These are phyloP conservation scores for Luzula sylvatica DNA, from an alignment of 176 grass and related monocot genomes.

Conservation along the genomic window DNA sequence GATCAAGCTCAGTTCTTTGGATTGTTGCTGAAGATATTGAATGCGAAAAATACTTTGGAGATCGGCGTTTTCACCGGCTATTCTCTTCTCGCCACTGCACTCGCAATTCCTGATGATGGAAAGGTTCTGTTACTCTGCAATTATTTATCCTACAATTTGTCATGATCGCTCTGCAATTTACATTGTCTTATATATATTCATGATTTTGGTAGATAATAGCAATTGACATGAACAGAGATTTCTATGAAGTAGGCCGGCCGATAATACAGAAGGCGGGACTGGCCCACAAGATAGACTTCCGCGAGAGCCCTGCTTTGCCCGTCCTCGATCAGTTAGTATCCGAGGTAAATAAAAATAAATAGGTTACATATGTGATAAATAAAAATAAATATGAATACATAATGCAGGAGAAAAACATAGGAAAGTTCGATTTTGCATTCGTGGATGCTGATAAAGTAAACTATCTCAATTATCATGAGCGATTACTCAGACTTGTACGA, in stretches of 20 bases:
- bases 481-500: slow-evolving; percentile 31
- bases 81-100: slow-evolving; percentile 64
- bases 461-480: slow-evolving; percentile 47
- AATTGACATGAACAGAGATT: slow-evolving; percentile 25
- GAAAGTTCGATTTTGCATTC: slow-evolving; percentile 53
- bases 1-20: slow-evolving; percentile 42
- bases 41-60: slow-evolving; percentile 64
- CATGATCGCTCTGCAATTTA: background rate
- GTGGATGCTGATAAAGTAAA: slow-evolving; percentile 58
- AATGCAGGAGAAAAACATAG: slow-evolving; percentile 24
- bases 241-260: slow-evolving; percentile 40
- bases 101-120: slow-evolving; percentile 64
- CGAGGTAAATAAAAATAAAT: slow-evolving; percentile 21
- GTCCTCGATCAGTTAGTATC: slow-evolving; percentile 34
- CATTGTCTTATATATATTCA: background rate
- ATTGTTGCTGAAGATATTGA: slow-evolving; percentile 59
- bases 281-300: slow-evolving; percentile 56
- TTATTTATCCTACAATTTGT: background rate
- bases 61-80: slow-evolving; percentile 76
- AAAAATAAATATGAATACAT: background rate
- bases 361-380: background rate
- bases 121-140: slow-evolving; percentile 17
- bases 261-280: slow-evolving; percentile 42
- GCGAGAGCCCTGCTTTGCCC: slow-evolving; percentile 22
- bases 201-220: slow-evolving; percentile 33